Conservation (phyloP, 2,329 filamentous ascomycete species). For the Aspergillus ustus region DNA sequence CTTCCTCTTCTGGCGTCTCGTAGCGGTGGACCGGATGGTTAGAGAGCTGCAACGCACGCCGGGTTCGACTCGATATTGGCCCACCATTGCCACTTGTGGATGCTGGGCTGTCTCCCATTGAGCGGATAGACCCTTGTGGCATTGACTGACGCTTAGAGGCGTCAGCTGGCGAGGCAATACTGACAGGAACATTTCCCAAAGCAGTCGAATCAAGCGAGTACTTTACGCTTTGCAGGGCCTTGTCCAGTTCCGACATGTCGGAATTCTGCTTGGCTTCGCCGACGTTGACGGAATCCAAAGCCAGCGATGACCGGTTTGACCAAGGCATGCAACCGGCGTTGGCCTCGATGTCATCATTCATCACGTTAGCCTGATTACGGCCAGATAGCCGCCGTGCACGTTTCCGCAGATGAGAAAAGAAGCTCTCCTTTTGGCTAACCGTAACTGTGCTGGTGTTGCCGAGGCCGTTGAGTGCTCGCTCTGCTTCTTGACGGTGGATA, state of each 20-base stretch:
- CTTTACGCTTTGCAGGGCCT: conserved; percentile 63
- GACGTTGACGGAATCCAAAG: conserved; percentile 65
- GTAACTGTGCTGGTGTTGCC: conserved; percentile 75
- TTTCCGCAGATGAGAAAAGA: conserved; percentile 96
- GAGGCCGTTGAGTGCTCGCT: conserved; percentile 80
- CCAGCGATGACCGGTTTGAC: conserved; percentile 83
- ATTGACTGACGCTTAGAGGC: conserved; percentile 46
- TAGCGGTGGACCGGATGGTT: conserved; percentile 79
- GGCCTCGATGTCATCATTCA: conserved; percentile 87
- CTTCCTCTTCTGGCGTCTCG: conserved; percentile 94
- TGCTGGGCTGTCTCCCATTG: conserved; percentile 34
- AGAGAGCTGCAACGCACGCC: conserved; percentile 73
- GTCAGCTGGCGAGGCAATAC: conserved; percentile 38
- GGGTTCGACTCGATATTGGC: conserved; percentile 78
- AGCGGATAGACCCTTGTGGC: conserved; percentile 39
- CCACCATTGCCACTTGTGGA: conserved; percentile 32
- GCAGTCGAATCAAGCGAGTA: conserved; percentile 59
- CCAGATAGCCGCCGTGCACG: conserved; percentile 90
- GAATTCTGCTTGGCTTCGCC: conserved; percentile 52
- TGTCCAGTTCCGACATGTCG: conserved; percentile 65
- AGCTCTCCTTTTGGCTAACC: conserved; percentile 86
- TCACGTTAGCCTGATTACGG: conserved; percentile 81
- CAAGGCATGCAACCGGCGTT: conserved; percentile 90
- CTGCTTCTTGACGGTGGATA: conserved; percentile 85
- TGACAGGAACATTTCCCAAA: conserved; percentile 43